phyloP scores from a whole-genome alignment of 2,329 filamentous ascomycete species.

The Aspergillus pseudonomiae region DNA sequence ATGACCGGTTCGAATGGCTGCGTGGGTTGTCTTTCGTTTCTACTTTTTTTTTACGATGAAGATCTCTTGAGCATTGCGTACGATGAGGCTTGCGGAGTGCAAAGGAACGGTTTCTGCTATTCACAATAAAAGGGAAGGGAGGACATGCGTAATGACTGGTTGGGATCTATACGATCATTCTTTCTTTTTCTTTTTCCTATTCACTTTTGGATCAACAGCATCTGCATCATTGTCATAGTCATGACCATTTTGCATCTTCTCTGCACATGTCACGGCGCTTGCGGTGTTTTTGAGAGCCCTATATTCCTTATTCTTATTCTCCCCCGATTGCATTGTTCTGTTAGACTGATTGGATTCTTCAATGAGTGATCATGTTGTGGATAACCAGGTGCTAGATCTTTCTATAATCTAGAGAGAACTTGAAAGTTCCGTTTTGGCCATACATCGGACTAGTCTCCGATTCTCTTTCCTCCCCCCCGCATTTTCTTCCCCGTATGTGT shows the following conservation, averaged over 20 bases:
- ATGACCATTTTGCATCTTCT: slow-evolving; percentile 27
- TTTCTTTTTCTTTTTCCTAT: slow-evolving; percentile 18
- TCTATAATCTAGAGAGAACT: slow-evolving; percentile 1
- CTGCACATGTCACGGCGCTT: slow-evolving; percentile 29
- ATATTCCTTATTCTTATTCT: slow-evolving; percentile 26
- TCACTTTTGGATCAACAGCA: slow-evolving; percentile 9
- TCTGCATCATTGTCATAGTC: slow-evolving; percentile 12
- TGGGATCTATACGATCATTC: slow-evolving; percentile 23
- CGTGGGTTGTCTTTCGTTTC: slow-evolving; percentile 6
- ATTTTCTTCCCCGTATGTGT: background rate
- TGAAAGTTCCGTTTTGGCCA: background rate
- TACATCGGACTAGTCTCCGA: slow-evolving; percentile 26
- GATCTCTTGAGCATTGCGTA: slow-evolving; percentile 13
- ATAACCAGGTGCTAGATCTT: slow-evolving; percentile 5
- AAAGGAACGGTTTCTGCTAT: slow-evolving; percentile 12
- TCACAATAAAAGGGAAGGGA: slow-evolving; percentile 13
- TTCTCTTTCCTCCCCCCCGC: slow-evolving; percentile 13
- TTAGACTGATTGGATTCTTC: background rate
- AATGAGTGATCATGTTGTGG: background rate
- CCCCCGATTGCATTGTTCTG: background rate
- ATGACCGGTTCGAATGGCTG: background rate
- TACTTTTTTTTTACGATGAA: slow-evolving; percentile 14
- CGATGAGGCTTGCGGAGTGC: slow-evolving; percentile 16
- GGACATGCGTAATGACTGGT: slow-evolving; percentile 26
- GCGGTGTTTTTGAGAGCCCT: slow-evolving; percentile 20